Base-by-base conservation (phyloP, 345 rosid species). In the Gynandropsis gynandra region DNA sequence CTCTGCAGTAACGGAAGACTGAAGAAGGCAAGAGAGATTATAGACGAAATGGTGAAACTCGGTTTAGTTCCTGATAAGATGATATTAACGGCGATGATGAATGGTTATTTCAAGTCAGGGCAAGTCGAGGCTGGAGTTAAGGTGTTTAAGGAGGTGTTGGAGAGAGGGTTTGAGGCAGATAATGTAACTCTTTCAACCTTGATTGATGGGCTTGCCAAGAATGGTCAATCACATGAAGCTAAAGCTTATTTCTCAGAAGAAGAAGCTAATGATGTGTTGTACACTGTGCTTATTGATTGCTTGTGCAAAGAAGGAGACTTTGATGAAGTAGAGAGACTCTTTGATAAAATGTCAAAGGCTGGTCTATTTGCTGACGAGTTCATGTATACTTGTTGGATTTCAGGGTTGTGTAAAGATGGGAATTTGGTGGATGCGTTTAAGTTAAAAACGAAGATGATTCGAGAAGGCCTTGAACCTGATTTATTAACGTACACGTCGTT, bases 351-450 rank as follows among this genome's bases (percentile, higher is more conserved):
- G 46, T 58, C 45, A 54, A 67, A 75, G 35, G 66, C 69, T 24
- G 74, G 74, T 51, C 62, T 75, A 34, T 51, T 47, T 62, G 67
- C 70, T 1, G 72, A 75, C 66, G 72, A 72, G 63, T 68, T 68
- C 69, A 69, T 68, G 62, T 75, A 68, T 55, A 75, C 80, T 51
- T 68, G 62, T 44, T 75, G 72, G 74, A 75, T 75, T 37, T 71
- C 76, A 5, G 76, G 74, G 37, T 55, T 75, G 21, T 75, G 76
- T 45, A 55, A 56, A 56, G 64, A 75, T 42, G 80, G 76, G 42
- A 47, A 62, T 44, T 51, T 75, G 59, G 44, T 71, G 11, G 74
- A 62, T 41, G 80, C 80, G 2, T 75, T 71, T 65, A 62, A 58
- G 63, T 29, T 75, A 8, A 75, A 71, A 61, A 62, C 63, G 16